Conservation (phyloP, 1,284 basidiomycete species). For the Tetrapyrgos nigripes region DNA sequence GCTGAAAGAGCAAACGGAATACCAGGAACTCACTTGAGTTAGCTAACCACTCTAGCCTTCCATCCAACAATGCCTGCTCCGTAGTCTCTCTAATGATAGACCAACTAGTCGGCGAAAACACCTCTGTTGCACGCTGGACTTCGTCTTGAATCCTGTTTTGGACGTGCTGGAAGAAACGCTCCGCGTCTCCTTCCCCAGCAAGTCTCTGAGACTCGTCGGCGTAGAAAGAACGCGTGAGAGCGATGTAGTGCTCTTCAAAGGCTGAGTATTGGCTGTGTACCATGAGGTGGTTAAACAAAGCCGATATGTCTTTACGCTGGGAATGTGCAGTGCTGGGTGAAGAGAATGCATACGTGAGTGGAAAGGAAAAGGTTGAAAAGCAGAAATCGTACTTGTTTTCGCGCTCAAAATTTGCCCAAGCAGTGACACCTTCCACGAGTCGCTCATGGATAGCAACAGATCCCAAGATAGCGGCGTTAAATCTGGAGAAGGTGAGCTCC, state of each 20-base stretch:
- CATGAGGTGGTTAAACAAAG: slow-evolving; percentile 60
- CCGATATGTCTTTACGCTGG: slow-evolving; percentile 44
- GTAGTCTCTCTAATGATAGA: slow-evolving; percentile 53
- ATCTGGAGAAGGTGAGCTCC: slow-evolving; percentile 57
- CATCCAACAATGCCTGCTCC: slow-evolving; percentile 61
- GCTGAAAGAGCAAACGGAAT: slow-evolving; percentile 1
- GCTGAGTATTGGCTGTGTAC: slow-evolving; percentile 59
- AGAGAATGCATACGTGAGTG: too few relatives aligned
- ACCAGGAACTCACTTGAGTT: slow-evolving; percentile 51
- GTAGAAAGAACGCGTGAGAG: slow-evolving; percentile 59
- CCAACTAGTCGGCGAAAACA: slow-evolving; percentile 61
- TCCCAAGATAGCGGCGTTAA: slow-evolving; percentile 57
- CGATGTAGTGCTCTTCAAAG: slow-evolving; percentile 62
- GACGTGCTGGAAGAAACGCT: slow-evolving; percentile 61
- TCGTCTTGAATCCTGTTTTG: slow-evolving; percentile 61
- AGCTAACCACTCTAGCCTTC: slow-evolving; percentile 62
- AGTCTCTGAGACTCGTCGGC: slow-evolving; percentile 51
- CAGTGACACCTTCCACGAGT: slow-evolving; percentile 54
- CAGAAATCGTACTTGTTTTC: slow-evolving; percentile 23
- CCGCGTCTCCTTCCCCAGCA: slow-evolving; percentile 46
- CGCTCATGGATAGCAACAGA: slow-evolving; percentile 50
- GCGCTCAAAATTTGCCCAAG: slow-evolving; percentile 67
- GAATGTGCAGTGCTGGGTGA: slow-evolving; percentile 37
- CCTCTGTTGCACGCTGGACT: slow-evolving; percentile 51
- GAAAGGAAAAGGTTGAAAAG: too few relatives aligned